Percentiles rank a stretch among this genome's conserved stretches.
Evolutionary conservation across 2,329 filamentous ascomycete genomes (phyloP).

Genomic region (Penicillium sp.): DNA sequence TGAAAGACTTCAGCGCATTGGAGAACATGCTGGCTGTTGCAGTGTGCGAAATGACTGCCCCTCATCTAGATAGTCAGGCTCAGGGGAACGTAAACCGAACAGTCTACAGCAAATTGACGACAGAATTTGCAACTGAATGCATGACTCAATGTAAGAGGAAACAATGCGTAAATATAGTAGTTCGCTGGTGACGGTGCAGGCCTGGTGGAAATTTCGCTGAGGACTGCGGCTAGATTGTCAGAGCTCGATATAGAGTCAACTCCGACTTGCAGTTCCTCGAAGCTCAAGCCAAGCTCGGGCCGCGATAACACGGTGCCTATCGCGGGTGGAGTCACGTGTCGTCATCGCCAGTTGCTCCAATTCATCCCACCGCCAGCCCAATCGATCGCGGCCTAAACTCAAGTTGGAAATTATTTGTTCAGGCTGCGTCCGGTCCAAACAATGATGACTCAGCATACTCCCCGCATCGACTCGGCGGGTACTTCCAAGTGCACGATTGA

Average conservation of each 20-base stretch:
- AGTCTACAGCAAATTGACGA: slow-evolving; percentile 11
- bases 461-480: no score
- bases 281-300: not conserved
- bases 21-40: slow-evolving; percentile 67
- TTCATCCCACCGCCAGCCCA: not conserved
- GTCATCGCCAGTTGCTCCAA: not conserved
- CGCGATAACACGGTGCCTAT: slow-evolving; percentile 9
- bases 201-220: not conserved
- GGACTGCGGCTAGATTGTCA: not conserved
- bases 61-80: not conserved
- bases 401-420: no score
- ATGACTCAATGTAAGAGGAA: not conserved
- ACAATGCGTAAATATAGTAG: no score
- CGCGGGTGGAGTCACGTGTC: slow-evolving; percentile 6
- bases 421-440: no score
- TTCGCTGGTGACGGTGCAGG: no score
- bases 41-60: not conserved
- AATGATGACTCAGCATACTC: no score
- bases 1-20: slow-evolving; percentile 87
- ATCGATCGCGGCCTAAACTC: no score
- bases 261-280: not conserved
- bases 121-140: not conserved
- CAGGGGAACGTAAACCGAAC: not conserved
- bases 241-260: not conserved
- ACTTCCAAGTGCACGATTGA: no score